Evolutionary conservation across 148 eudicot species (phyloP).

Genomic region (Camellia lanceoleosa): DNA sequence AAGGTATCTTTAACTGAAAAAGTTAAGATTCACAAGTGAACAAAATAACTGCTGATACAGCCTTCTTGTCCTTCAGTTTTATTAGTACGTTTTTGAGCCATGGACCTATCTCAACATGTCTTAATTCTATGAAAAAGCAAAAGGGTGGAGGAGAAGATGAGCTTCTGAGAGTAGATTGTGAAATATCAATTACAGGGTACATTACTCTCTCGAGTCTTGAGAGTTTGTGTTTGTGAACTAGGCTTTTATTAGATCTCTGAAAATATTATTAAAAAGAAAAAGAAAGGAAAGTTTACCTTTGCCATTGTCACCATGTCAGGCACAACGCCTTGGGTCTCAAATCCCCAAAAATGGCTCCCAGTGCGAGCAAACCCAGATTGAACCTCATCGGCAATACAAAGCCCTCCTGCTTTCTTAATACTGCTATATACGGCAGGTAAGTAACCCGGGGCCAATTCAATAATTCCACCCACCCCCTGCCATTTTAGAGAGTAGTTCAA

Average conservation of each 20-base stretch:
- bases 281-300: constrained; percentile 42
- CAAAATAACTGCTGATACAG: not conserved
- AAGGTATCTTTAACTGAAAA: not conserved
- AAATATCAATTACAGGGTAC: not conserved
- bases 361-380: constrained; percentile 95
- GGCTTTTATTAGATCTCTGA: not conserved
- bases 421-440: constrained; percentile 63
- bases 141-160: not conserved
- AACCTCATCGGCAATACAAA: constrained; percentile 94
- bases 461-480: constrained; percentile 98
- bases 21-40: too few relatives aligned
- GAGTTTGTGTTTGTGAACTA: not conserved
- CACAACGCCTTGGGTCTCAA: constrained; percentile 84
- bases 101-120: not conserved
- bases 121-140: not conserved
- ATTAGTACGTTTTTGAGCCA: not conserved
- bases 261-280: not conserved
- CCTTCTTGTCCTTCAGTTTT: not conserved
- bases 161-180: not conserved
- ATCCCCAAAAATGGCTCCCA: constrained; percentile 98
- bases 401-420: constrained; percentile 87
- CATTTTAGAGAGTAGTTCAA: constrained; percentile 6
- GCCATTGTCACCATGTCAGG: constrained; percentile 99
- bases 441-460: constrained; percentile 92
- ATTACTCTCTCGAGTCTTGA: too few relatives aligned